These are phyloP conservation scores for Sedum album DNA, from an alignment of 164 flowering plant species.

Conservation along the genomic window DNA sequence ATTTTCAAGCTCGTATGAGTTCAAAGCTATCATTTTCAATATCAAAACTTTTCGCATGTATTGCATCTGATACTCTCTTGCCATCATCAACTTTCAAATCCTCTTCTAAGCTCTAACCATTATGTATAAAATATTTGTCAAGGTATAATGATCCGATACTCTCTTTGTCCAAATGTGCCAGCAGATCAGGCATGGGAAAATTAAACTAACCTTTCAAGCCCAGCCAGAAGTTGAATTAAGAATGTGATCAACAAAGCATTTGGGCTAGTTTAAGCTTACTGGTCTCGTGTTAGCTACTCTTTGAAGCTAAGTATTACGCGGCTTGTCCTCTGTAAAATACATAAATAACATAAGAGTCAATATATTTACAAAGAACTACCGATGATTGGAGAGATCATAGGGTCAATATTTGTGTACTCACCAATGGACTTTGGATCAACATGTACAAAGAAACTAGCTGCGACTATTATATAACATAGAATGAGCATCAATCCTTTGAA, in stretches of 20 bases:
- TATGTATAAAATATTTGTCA: too few relatives aligned
- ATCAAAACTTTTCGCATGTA: too few relatives aligned
- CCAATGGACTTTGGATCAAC: slow-evolving; percentile 40
- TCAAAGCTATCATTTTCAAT: too few relatives aligned
- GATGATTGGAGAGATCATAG: background rate
- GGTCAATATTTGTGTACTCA: slow-evolving; percentile 24
- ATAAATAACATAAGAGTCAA: background rate
- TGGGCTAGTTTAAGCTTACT: background rate
- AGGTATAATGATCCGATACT: too few relatives aligned
- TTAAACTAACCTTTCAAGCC: too few relatives aligned
- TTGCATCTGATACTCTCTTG: too few relatives aligned
- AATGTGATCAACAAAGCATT: background rate
- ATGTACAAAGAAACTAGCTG: slow-evolving; percentile 71
- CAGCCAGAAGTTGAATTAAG: background rate
- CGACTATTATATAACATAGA: slow-evolving; percentile 64
- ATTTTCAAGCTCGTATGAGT: too few relatives aligned
- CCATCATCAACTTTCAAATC: background rate
- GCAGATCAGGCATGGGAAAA: background rate
- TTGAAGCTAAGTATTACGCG: background rate
- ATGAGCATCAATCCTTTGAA: slow-evolving; percentile 74
- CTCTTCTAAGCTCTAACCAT: background rate
- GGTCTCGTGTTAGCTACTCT: background rate
- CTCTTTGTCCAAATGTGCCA: background rate
- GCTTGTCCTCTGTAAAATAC: background rate
- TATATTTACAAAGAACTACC: background rate